A percentile compares a stretch with the other conserved stretches of the same genome.
These are phyloP conservation scores for Colletotrichum kahawae DNA, from an alignment of 2,329 filamentous ascomycete species.

Conservation along the genomic window DNA sequence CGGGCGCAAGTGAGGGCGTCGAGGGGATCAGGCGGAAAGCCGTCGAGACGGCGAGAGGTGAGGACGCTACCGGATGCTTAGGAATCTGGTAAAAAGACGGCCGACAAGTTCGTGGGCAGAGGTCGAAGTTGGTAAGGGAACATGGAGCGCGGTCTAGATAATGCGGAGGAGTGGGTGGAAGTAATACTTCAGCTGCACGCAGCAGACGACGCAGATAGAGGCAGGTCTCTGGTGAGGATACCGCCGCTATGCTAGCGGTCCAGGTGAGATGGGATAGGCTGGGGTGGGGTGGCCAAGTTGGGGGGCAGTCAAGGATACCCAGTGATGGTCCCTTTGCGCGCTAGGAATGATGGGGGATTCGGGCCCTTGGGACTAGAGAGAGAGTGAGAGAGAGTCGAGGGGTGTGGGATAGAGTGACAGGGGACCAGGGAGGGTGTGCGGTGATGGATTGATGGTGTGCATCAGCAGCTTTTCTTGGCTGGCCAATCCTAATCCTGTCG, in stretches of 20 bases:
- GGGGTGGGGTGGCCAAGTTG: slow-evolving; percentile 13
- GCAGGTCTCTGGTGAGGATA: slow-evolving; percentile 14
- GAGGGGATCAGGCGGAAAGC: neutral
- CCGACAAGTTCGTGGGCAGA: neutral
- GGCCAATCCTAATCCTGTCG: slow-evolving; percentile 17
- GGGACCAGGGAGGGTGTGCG: neutral
- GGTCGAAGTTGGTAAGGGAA: neutral
- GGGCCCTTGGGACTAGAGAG: slow-evolving; percentile 1
- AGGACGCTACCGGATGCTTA: neutral
- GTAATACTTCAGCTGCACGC: slow-evolving; percentile 22
- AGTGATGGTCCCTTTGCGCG: slow-evolving; percentile 8
- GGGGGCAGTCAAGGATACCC: slow-evolving; percentile 18
- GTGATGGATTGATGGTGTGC: slow-evolving; percentile 13
- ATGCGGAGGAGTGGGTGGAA: slow-evolving; percentile 17
- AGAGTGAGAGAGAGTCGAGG: neutral
- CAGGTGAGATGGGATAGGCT: slow-evolving; percentile 4
- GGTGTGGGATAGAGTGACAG: neutral
- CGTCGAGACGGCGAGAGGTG: neutral
- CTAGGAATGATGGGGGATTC: slow-evolving; percentile 13
- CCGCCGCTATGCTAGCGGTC: slow-evolving; percentile 6
- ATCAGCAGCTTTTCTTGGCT: slow-evolving; percentile 16
- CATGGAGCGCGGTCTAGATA: neutral
- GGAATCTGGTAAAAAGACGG: neutral
- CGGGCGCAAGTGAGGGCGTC: neutral
- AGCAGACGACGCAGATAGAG: slow-evolving; percentile 13